Conservation (phyloP, 1,284 basidiomycete genomes). For the Microbotryum silenes-acaulis region DNA sequence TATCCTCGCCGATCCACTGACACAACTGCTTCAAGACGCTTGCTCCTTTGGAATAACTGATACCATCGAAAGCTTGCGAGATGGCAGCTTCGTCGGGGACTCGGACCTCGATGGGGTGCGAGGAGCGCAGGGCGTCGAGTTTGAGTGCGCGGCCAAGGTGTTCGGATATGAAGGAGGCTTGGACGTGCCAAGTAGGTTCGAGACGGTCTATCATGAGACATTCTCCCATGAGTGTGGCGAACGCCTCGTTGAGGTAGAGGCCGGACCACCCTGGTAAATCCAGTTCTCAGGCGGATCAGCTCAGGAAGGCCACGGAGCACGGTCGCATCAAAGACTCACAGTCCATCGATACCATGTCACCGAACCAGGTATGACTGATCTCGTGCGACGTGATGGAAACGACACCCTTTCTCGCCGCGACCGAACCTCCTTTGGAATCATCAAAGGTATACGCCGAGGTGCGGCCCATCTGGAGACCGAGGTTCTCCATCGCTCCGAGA, state of each 20-base stretch:
- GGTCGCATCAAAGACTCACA: constrained; percentile 1
- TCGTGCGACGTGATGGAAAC: constrained; percentile 40
- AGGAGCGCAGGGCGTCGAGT: constrained; percentile 82
- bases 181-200: constrained; percentile 50
- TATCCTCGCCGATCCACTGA: constrained; percentile 79
- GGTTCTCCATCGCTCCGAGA: constrained; percentile 87
- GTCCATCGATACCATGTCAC: constrained; percentile 5
- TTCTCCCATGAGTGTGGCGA: constrained; percentile 70
- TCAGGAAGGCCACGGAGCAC: no score
- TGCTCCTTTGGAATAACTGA: constrained; percentile 68
- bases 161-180: constrained; percentile 48
- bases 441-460: no score
- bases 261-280: constrained; percentile 59
- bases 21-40: constrained; percentile 92
- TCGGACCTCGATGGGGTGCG: constrained; percentile 73
- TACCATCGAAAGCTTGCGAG: constrained; percentile 40
- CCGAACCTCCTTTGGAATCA: no score
- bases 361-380: constrained; percentile 33
- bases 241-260: constrained; percentile 54
- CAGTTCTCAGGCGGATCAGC: constrained; percentile 54
- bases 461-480: no score
- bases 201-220: constrained; percentile 71
- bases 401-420: constrained; percentile 19
- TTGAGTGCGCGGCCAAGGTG: constrained; percentile 57
- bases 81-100: no score